A percentile compares a stretch with the other conserved stretches of the same genome.
Conservation (phyloP, 441 rosid species). For the Bruguiera hainesii region DNA sequence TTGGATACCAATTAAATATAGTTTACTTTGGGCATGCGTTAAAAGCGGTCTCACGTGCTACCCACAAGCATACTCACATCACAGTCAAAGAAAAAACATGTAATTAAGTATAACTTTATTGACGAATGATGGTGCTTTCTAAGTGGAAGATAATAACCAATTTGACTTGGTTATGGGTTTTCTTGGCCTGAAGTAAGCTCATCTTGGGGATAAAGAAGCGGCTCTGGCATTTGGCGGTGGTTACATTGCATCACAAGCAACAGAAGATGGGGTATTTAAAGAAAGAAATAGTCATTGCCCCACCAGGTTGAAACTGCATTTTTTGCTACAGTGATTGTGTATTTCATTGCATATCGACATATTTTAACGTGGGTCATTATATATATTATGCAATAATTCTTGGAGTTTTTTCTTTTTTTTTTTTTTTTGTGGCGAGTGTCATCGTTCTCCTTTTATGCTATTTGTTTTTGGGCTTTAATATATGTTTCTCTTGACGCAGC, state of each 20-base stretch:
- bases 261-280: slow-evolving; percentile 7
- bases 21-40: slow-evolving; percentile 53
- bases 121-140: slow-evolving; percentile 9
- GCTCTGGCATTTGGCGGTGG: not conserved
- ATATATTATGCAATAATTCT: not conserved
- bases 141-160: slow-evolving; percentile 15
- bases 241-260: slow-evolving; percentile 55
- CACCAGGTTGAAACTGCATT: slow-evolving; percentile 55
- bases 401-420: too few species aligned
- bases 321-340: slow-evolving; percentile 60
- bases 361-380: not conserved
- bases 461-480: too few species aligned
- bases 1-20: not conserved
- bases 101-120: slow-evolving; percentile 11
- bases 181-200: slow-evolving; percentile 10
- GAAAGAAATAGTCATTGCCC: slow-evolving; percentile 24
- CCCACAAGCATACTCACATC: slow-evolving; percentile 32
- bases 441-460: too few species aligned
- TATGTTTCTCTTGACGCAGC: too few species aligned
- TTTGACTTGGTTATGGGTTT: slow-evolving; percentile 20
- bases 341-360: slow-evolving; percentile 4
- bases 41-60: slow-evolving; percentile 81
- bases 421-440: too few species aligned
- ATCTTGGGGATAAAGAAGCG: slow-evolving; percentile 6
- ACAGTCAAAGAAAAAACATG: not conserved